These are phyloP conservation scores for Candida tibetensis DNA, from an alignment of 805 yeast genomes.

Conservation along the genomic window DNA sequence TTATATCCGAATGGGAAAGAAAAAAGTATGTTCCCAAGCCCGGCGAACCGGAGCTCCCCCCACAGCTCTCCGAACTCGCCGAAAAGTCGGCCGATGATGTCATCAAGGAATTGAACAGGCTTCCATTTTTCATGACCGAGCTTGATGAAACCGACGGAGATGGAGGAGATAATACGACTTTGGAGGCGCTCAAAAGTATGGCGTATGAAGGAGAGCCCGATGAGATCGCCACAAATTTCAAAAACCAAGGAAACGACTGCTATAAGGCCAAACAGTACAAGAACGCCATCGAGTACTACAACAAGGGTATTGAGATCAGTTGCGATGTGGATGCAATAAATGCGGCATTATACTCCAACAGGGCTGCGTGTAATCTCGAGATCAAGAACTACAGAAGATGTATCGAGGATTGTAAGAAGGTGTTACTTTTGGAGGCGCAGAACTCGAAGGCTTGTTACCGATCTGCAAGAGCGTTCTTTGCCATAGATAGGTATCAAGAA, in stretches of 20 bases:
- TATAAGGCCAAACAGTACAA: conserved; percentile 68
- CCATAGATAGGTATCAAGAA: conserved; percentile 67
- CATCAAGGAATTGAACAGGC: conserved; percentile 68
- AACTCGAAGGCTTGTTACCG: conserved; percentile 84
- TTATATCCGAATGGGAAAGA: conserved; percentile 39
- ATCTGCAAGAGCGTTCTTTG: conserved; percentile 75
- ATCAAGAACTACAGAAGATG: conserved; percentile 81
- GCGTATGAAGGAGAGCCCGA: conserved; percentile 96
- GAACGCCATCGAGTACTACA: conserved; percentile 75
- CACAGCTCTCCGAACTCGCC: conserved; percentile 66
- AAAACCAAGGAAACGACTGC: conserved; percentile 89
- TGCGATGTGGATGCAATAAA: conserved; percentile 56
- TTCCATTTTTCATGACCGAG: conserved; percentile 94
- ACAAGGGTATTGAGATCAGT: conserved; percentile 72
- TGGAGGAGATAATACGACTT: conserved; percentile 67
- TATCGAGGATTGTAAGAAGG: conserved; percentile 79
- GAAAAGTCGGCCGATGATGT: conserved; percentile 74
- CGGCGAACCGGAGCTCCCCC: conserved; percentile 76
- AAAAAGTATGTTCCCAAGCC: conserved; percentile 40
- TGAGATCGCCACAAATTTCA: conserved; percentile 86
- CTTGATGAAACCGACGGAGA: conserved; percentile 74
- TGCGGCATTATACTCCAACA: conserved; percentile 66
- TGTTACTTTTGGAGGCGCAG: conserved; percentile 60
- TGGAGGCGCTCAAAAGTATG: conserved; percentile 87
- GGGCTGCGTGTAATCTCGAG: conserved; percentile 91